Percentiles rank a stretch among this genome's conserved stretches.
These are phyloP conservation scores for Ceriops zippeliana DNA, from an alignment of 345 rosid species.

Conservation along the genomic window DNA sequence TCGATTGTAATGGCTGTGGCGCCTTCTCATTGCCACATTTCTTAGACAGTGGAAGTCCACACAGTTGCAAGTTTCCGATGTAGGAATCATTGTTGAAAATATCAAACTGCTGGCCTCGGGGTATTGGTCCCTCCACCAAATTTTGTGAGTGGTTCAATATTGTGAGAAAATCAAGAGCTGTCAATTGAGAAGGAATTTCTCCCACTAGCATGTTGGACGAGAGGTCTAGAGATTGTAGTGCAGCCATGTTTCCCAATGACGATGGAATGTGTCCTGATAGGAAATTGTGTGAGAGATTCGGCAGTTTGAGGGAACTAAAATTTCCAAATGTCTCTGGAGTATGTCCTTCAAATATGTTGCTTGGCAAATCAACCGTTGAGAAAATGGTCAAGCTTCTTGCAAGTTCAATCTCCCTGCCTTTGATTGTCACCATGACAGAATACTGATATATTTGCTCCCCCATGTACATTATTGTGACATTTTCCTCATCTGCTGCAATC, in stretches of 20 bases:
- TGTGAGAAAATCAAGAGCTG: neutral
- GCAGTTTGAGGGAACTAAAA: slow-evolving; percentile 16
- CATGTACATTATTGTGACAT: slow-evolving; percentile 1
- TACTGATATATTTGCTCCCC: neutral
- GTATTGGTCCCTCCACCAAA: slow-evolving; percentile 2
- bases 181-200: slow-evolving; percentile 17
- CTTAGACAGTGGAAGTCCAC: slow-evolving; percentile 4
- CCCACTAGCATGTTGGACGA: slow-evolving; percentile 23
- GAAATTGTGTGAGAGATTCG: slow-evolving; percentile 27
- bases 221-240: slow-evolving; percentile 22
- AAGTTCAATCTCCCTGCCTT: slow-evolving; percentile 12
- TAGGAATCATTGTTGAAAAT: slow-evolving; percentile 7
- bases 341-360: slow-evolving; percentile 22
- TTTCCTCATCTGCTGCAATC: neutral
- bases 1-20: neutral
- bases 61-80: neutral
- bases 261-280: slow-evolving; percentile 8
- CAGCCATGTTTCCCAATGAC: slow-evolving; percentile 11
- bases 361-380: slow-evolving; percentile 22
- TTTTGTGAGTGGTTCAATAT: neutral
- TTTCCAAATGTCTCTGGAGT: slow-evolving; percentile 21
- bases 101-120: slow-evolving; percentile 2
- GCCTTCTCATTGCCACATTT: neutral
- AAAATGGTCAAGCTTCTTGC: neutral
- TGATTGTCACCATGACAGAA: neutral